These are phyloP conservation scores for Trichoderma atroviride DNA, from an alignment of 2,329 filamentous ascomycete species.

Conservation along the genomic window DNA sequence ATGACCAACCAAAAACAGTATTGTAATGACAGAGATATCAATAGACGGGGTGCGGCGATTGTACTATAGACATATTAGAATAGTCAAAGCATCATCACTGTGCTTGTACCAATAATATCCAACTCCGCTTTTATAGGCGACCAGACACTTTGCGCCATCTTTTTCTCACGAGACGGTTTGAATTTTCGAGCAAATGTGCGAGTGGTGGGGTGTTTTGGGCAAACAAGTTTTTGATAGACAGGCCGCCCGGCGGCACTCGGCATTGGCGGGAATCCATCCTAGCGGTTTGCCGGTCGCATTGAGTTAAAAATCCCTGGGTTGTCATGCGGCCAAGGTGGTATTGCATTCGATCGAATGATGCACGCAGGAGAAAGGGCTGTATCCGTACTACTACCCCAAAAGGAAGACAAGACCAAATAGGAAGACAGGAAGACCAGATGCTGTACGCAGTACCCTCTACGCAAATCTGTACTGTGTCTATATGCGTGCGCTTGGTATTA, in stretches of 20 bases:
- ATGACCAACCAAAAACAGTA: slow-evolving; percentile 28
- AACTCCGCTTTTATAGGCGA: slow-evolving; percentile 43
- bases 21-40: slow-evolving; percentile 42
- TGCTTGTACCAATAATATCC: slow-evolving; percentile 40
- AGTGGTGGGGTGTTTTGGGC: background rate
- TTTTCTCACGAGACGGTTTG: background rate
- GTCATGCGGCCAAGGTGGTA: background rate
- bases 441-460: background rate
- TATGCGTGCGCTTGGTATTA: slow-evolving; percentile 8
- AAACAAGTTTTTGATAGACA: background rate
- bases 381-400: background rate
- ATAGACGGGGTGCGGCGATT: slow-evolving; percentile 45
- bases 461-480: background rate
- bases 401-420: background rate
- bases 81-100: slow-evolving; percentile 36
- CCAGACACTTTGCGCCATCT: background rate
- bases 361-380: background rate
- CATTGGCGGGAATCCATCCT: slow-evolving; percentile 1
- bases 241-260: background rate
- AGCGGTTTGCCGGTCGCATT: slow-evolving; percentile 7
- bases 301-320: background rate
- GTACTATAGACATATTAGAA: slow-evolving; percentile 46
- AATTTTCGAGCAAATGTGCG: background rate
- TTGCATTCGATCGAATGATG: slow-evolving; percentile 5
- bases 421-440: background rate